Base-by-base conservation (phyloP, 805 yeast genomes). In the Suhomyces prunicola region DNA sequence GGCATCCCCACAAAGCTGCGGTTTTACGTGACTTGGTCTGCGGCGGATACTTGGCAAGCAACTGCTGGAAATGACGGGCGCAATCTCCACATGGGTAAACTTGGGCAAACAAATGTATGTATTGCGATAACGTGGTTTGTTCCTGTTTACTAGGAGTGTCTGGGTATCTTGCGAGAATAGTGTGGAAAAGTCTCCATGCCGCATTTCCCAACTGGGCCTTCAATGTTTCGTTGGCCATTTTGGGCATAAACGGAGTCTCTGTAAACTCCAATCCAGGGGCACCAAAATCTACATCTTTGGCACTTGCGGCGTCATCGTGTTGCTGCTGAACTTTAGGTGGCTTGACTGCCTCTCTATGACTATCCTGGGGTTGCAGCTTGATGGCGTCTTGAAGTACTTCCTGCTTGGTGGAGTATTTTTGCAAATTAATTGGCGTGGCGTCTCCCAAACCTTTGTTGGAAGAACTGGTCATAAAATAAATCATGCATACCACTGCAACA, bases 21-120 rank as follows among this genome's bases (percentile, higher is more conserved):
- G 83, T 80, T 56, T 84, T 83, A 53, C 97, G 78, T 22, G 87
- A 79, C 6, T 83, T 76, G 3, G 87, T 78, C 64, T 94, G 99
- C 2, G 97, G 97, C 1, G 99, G 98, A 63, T 76, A 85, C 61
- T 86, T 78, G 52, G 74, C 64, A 52, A 94, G 70, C 58, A 93
- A 71, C 64, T 81, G 71, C 57, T 81, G 87, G 69, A 94, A 94
- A 69, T 94, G 98, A 58, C 89, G 77, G 0, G 99, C 97, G 71
- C 98, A 94, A 66, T 93, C 97, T 3, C 96, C 96, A 71, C 98
- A 93, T 0, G 99, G 99, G 59, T 94, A 94, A 8, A 94, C 93
- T 61, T 92, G 90, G 1, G 94, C 91, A 72, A 92, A 94, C 35
- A 89, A 73, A 22, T 82, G 71, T 19, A 94, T 78, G 66, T 85